A percentile compares a stretch with the other conserved stretches of the same genome.
These are phyloP conservation scores for Saposhnikovia divaricata DNA, from an alignment of 129 eudicot genomes.

Conservation along the genomic window DNA sequence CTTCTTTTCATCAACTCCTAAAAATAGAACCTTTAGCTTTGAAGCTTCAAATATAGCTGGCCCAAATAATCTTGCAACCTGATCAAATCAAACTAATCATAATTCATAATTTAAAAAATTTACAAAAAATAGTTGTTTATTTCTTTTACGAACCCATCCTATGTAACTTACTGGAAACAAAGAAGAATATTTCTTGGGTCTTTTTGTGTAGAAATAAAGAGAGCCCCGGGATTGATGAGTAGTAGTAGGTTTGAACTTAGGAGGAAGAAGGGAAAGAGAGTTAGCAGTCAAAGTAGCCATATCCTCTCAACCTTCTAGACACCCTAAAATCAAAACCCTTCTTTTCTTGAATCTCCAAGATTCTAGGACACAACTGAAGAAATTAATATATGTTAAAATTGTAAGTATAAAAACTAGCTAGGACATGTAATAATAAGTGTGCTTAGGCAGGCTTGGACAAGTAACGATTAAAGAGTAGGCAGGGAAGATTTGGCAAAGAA, in stretches of 20 bases:
- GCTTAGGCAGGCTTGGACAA: not conserved
- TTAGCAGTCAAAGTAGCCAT: constrained; percentile 51
- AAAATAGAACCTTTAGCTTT: constrained; percentile 64
- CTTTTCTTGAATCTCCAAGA: constrained; percentile 1
- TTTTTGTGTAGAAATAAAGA: constrained; percentile 21
- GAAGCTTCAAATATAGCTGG: constrained; percentile 86
- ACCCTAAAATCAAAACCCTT: not conserved
- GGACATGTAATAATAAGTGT: not conserved
- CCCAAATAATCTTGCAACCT: constrained; percentile 89
- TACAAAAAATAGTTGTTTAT: no score
- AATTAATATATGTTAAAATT: not conserved
- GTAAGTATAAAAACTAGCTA: not conserved
- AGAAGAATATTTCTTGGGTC: constrained; percentile 25
- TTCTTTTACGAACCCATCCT: no score
- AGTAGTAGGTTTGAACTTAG: constrained; percentile 30
- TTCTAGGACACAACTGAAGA: not conserved
- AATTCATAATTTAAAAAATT: not conserved
- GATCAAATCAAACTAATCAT: constrained; percentile 8
- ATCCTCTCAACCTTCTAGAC: not conserved
- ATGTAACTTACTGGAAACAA: constrained; percentile 35
- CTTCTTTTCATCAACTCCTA: constrained; percentile 80
- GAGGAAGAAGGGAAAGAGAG: constrained; percentile 39
- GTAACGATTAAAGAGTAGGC: not conserved
- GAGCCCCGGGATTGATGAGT: constrained; percentile 17
- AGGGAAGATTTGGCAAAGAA: not conserved